Evolutionary conservation across 352 stramenopile species (phyloP), one percentile per base, ranked within the genome.

Genomic region (Phytophthora citrophthora): DNA sequence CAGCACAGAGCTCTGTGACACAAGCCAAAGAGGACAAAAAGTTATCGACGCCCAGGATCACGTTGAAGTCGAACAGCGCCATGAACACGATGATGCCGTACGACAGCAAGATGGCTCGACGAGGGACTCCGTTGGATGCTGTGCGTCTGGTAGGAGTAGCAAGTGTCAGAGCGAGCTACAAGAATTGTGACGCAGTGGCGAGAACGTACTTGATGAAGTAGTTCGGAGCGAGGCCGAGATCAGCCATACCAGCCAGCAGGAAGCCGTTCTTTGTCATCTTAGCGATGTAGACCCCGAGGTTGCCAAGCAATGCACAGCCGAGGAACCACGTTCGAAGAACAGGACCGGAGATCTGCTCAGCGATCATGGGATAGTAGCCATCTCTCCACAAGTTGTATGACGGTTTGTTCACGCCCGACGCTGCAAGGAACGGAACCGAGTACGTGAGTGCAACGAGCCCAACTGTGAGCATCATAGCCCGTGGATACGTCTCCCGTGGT

Each of bases 201-300:
- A 44, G 16, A 29, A 82, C 62, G 86, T 97, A 87, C 71, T 81
- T 73, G 63, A 86, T 86, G 54, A 98, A 97, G 41, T 88, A 88
- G 5, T 84, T 79, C 3, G 94, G 93, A 12, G 97, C 73, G 34
- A 97, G 86, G 6, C 94, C 94, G 11, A 93, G 68, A 61, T 98
- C 91, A 2, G 93, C 86, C 85, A 93, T 92, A 13, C 83, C 81
- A 1, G 83, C 83, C 10, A 99, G 68, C 63, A 95, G 80, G 59
- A 95, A 98, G n/a, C 94, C 84, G 81, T 99, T 95, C 31, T 93
- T 90, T 29, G 85, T 93, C 70, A 99, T 93, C 77, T 98, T 95
- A 40, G 95, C 94, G 68, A 98, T 86, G 77, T 98, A 99, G 11
- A 98, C 69, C 3, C 91, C 96, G 55, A 99, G 83, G 66, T 98